Conservation (phyloP, 2,329 filamentous ascomycete genomes). For the Hansfordia pulvinata region DNA sequence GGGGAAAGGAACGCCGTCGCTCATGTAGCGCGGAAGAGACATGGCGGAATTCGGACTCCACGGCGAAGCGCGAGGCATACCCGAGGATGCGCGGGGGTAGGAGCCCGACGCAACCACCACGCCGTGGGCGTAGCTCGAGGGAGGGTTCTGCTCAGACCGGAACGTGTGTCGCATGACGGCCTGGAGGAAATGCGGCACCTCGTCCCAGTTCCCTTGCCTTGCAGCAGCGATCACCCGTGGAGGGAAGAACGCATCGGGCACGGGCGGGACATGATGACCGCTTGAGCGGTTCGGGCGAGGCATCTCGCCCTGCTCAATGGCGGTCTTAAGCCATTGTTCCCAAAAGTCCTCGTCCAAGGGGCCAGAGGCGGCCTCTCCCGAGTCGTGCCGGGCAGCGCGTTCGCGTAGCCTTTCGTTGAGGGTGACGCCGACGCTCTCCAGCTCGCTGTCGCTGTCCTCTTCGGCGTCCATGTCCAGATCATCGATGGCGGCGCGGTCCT, state of each 20-base stretch:
- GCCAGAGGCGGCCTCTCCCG: conserved; percentile 38
- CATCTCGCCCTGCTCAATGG: conserved; percentile 47
- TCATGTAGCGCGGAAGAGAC: too few relatives aligned
- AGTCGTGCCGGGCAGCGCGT: conserved; percentile 47
- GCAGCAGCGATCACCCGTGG: conserved; percentile 38
- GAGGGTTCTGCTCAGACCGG: conserved; percentile 20
- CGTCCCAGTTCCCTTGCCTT: conserved; percentile 41
- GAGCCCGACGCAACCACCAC: too few relatives aligned
- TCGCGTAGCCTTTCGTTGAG: conserved; percentile 53
- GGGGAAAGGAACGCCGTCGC: too few relatives aligned
- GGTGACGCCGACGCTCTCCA: conserved; percentile 45
- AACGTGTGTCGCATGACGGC: conserved; percentile 34
- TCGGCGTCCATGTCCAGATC: conserved; percentile 30
- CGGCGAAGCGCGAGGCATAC: too few relatives aligned
- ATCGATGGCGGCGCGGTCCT: conserved; percentile 34
- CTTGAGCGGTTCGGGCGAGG: conserved; percentile 22
- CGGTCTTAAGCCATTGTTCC: conserved; percentile 64
- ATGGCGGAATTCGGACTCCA: too few relatives aligned
- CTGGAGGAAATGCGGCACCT: conserved; percentile 42
- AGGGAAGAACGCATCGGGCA: conserved; percentile 27
- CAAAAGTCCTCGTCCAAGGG: conserved; percentile 58
- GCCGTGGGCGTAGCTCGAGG: conserved; percentile 4
- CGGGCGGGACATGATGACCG: too few relatives aligned
- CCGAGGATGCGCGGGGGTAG: too few relatives aligned
- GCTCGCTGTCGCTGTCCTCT: conserved; percentile 36